Base-by-base conservation (phyloP, 371 early-diverging fungal species). In the Mortierella sp. region DNA sequence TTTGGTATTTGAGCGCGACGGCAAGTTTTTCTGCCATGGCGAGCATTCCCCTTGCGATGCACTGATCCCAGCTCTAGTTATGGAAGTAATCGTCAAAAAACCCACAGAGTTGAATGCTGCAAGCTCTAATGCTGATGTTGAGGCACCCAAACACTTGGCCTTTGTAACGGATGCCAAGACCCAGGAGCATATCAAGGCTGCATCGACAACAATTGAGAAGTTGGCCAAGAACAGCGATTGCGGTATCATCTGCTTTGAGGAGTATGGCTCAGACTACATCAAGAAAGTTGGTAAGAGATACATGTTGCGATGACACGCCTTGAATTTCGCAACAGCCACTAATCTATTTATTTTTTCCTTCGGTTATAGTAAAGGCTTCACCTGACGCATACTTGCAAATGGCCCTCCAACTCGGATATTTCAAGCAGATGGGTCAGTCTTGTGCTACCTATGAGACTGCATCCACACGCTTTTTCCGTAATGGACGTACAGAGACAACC, bases 371-470 rank as follows among this genome's bases (percentile, higher is more conserved):
- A 55, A 89, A 91, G 57, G 78, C 91, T 7, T 86, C 93, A 15
- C 96, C 97, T 1, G 97, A 97, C 76, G 96, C 96, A 0, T 97
- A 88, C 82, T 85, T 91, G 40, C 97, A 98, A 84, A 92, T 98
- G 90, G 92, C 90, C 0, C 68, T 97, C 31, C 97, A 97, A 83
- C 80, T 96, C 0, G 89, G 94, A 6, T 96, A 92, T 85, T 93
- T 89, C 82, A 91, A 92, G 58, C 66, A 93, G 12, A 93, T 95
- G 70, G 82, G 86, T 10, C 68, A 82, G 26, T 80, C 87, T 28
- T 88, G 89, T 2, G 81, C 94, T 0, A 94, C 94, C 5, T 96
- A 96, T 72, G 97, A 96, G 76, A 92, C 96, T 1, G 95, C 90
- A 0, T 87, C 90, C 26, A 96, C 95, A 1, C 90, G 97, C 37